A percentile compares a stretch with the other conserved stretches of the same genome.
phyloP scores from a whole-genome alignment of 106 monocot genomes.

The Chionographis japonica region DNA sequence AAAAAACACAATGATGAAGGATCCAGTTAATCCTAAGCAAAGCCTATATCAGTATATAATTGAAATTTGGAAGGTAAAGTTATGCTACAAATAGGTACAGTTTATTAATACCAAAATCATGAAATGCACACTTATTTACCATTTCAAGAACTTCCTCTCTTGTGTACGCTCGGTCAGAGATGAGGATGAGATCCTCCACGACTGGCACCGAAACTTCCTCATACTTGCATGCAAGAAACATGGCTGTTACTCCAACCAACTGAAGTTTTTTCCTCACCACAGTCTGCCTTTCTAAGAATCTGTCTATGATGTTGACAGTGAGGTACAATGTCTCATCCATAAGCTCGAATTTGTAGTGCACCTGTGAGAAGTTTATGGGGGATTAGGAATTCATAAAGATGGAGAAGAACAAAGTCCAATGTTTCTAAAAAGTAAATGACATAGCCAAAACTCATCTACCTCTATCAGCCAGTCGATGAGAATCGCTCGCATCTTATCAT shows the following conservation, averaged over 20 bases:
- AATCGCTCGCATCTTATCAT: constrained; percentile 87
- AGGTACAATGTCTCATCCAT: constrained; percentile 91
- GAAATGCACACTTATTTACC: constrained; percentile 27
- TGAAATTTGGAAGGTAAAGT: too few species aligned
- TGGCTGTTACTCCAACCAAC: constrained; percentile 86
- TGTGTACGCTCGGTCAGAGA: constrained; percentile 80
- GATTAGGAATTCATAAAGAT: too few species aligned
- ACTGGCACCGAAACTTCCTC: constrained; percentile 91
- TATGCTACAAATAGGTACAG: too few species aligned
- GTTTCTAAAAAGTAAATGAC: too few species aligned
- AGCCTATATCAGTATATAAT: too few species aligned
- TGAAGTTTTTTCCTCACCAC: constrained; percentile 90
- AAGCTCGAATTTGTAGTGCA: constrained; percentile 94
- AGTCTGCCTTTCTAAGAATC: constrained; percentile 60
- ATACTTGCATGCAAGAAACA: constrained; percentile 97
- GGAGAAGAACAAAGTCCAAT: neutral
- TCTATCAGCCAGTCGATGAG: constrained; percentile 96
- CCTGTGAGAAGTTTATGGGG: constrained; percentile 28
- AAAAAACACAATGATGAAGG: too few species aligned
- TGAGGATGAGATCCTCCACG: constrained; percentile 80
- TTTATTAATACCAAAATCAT: neutral
- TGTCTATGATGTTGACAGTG: constrained; percentile 86
- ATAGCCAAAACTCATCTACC: constrained; percentile 24
- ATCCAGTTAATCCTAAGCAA: too few species aligned
- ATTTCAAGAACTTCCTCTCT: constrained; percentile 75